Base-by-base conservation (phyloP, 2,329 filamentous ascomycete species). In the Colletotrichum destructivum region DNA sequence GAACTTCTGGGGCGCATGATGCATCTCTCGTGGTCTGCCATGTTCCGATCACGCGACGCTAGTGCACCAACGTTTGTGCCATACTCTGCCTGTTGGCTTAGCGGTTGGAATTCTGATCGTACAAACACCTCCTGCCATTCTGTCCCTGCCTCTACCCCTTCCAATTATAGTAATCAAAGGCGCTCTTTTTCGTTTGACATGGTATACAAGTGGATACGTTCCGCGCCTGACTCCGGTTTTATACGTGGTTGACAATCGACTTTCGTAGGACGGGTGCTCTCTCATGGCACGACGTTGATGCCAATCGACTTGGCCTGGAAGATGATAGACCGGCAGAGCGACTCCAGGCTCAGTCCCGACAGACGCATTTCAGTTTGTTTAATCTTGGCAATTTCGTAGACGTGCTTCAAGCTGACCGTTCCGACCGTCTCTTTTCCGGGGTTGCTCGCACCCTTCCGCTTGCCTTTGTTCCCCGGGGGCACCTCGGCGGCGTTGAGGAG, bases 301-400 rank as follows among this genome's bases (percentile, higher is more conserved):
- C 94, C 94, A 77, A 95, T 91, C 23, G 92, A 92, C 84, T 91
- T 94, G 69, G 92, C 91, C 82, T 94, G 92, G 75, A 86, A 91
- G 75, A 96, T 94, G 72, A 96, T 86, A 66, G 91, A 90, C 82
- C 88, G 91, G 84, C 93, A 94, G 38, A 96, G 79, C 1, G 92
- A 91, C 80, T 94, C 87, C 64, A 95, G 82, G 59, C 89, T 88
- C 77, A 94, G 80, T 2, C 93, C 93, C 2, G 93, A 94, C 73
- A 96, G 82, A 70, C 94, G 88, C 73, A 91, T 84, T 83, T 96
- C 94, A 64, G 88, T 86, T 76, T 94, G 92, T 88, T 99, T 99
- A 79, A 99, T 97, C 87, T 94, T 95, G 75, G 96, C 96, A 82
- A 99, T 98, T 85, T 98, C 96, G 84, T 95, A 98, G 26, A 99